phyloP scores from a whole-genome alignment of 495 filamentous ascomycete species.

The Penicillium canescens region DNA sequence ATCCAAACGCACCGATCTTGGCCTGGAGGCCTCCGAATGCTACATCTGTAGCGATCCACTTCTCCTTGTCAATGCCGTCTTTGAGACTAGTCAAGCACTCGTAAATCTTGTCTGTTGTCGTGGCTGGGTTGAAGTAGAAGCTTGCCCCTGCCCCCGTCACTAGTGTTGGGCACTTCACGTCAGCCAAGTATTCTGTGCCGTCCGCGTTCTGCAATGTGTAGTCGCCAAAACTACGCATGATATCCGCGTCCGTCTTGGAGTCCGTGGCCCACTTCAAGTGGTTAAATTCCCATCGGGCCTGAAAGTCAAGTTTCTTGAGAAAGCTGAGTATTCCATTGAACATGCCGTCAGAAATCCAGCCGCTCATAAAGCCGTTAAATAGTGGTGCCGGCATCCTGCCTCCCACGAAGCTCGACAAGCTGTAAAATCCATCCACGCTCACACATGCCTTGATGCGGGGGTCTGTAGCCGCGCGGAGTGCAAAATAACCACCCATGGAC shows the following conservation, averaged over 20 bases:
- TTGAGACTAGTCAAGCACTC: not conserved
- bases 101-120: conserved; percentile 2
- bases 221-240: conserved; percentile 4
- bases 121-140: conserved; percentile 6
- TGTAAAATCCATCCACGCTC: conserved; percentile 40
- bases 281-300: conserved; percentile 36
- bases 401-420: conserved; percentile 33
- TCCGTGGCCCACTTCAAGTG: conserved; percentile 12
- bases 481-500: conserved; percentile 48
- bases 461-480: conserved; percentile 37
- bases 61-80: conserved; percentile 1
- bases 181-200: not conserved
- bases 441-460: conserved; percentile 48
- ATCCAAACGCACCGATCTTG: conserved; percentile 20
- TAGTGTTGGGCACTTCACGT: conserved; percentile 13
- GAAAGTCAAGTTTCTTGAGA: conserved; percentile 21
- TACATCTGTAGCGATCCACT: not conserved
- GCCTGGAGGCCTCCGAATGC: conserved; percentile 18
- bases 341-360: conserved; percentile 30
- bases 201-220: conserved; percentile 4
- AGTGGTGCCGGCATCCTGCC: conserved; percentile 29
- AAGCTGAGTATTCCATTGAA: conserved; percentile 20
- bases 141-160: conserved; percentile 13
- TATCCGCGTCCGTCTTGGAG: not conserved
- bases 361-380: conserved; percentile 30